phyloP scores from a whole-genome alignment of 2,329 filamentous ascomycete genomes.

The Pyricularia sp. region DNA sequence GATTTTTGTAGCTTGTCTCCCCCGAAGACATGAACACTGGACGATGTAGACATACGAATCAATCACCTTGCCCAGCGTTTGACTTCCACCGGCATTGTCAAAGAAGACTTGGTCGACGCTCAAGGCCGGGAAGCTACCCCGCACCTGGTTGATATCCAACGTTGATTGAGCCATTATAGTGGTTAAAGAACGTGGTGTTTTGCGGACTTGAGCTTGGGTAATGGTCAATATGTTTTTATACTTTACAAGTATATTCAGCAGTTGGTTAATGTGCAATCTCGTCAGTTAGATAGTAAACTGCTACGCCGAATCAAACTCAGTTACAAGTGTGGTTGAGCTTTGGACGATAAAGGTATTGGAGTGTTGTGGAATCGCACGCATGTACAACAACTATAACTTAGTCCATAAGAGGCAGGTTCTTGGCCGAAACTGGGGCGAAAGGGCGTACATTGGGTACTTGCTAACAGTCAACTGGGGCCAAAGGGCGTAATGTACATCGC shows the following conservation, averaged over 20 bases:
- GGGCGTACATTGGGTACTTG: too few species aligned
- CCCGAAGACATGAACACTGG: neutral
- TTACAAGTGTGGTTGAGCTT: neutral
- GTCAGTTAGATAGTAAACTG: neutral
- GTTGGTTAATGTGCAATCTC: neutral
- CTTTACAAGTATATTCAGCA: neutral
- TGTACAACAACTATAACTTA: neutral
- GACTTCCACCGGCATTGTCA: conserved; percentile 72
- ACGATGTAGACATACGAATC: conserved; percentile 43
- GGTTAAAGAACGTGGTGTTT: too few species aligned
- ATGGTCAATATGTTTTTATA: neutral
- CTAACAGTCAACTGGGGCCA: too few species aligned
- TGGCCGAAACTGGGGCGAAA: neutral
- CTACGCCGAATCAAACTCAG: neutral
- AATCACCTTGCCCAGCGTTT: conserved; percentile 57
- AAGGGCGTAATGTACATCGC: neutral
- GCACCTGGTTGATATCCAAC: conserved; percentile 44
- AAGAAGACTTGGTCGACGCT: conserved; percentile 56
- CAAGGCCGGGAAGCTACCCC: conserved; percentile 60
- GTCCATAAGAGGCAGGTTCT: neutral
- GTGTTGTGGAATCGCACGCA: too few species aligned
- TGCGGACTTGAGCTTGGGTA: neutral
- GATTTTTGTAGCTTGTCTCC: neutral
- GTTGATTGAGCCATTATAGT: neutral
- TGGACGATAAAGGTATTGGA: neutral